phyloP scores from a whole-genome alignment of 306 rosid species.

The cucumber (Cucumis sativus) region DNA sequence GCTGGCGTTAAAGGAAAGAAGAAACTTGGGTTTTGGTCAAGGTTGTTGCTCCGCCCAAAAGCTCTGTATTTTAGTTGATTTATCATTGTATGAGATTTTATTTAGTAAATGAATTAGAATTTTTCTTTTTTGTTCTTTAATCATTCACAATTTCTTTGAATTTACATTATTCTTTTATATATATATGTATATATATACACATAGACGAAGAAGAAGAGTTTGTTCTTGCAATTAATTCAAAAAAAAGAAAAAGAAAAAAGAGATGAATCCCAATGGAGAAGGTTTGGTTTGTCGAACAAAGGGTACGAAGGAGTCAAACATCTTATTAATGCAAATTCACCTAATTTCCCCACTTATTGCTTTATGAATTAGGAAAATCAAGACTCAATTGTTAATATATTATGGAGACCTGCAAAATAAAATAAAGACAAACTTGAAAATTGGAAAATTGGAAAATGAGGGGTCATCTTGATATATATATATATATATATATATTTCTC shows the following conservation, averaged over 20 bases:
- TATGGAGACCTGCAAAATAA: too few species aligned
- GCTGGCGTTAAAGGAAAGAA: neutral
- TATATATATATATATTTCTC: too few species aligned
- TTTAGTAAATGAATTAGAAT: neutral
- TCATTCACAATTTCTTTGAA: neutral
- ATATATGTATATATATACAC: too few species aligned
- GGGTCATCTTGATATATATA: too few species aligned
- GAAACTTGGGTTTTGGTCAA: slow-evolving; percentile 3
- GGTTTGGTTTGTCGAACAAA: neutral
- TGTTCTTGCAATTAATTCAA: neutral
- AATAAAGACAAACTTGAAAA: too few species aligned
- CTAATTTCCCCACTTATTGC: neutral
- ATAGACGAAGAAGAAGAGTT: neutral
- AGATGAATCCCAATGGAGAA: neutral
- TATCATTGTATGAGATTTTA: neutral
- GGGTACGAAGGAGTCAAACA: neutral
- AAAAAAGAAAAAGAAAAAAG: neutral
- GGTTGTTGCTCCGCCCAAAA: neutral
- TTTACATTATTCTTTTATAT: neutral
- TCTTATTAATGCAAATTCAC: neutral
- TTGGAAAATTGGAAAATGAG: too few species aligned
- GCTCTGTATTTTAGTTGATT: neutral
- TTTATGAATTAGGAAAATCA: neutral
- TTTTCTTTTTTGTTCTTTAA: neutral
- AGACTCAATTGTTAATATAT: too few species aligned